phyloP scores from a whole-genome alignment of 768 basidiomycete species.

The Pleurotus sapidus region DNA sequence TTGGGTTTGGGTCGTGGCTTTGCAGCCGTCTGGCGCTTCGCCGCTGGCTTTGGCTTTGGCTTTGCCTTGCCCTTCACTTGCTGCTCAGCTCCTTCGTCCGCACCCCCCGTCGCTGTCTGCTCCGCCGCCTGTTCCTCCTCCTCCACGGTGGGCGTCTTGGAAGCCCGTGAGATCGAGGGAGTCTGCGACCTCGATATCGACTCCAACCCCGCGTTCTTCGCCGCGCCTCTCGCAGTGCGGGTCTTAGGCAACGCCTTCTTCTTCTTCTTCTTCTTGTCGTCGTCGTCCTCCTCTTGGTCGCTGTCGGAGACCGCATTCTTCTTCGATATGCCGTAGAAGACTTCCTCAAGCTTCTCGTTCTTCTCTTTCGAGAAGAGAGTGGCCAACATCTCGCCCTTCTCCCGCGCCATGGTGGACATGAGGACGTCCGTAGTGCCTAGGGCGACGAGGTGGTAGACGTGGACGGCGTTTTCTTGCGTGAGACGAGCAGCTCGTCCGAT shows the following conservation, averaged over 20 bases:
- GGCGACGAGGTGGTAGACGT: slow-evolving; percentile 7
- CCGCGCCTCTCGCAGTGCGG: not conserved
- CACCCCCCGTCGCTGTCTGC: no score
- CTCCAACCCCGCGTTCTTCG: no score
- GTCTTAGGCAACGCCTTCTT: not conserved
- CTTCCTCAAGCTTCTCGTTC: not conserved
- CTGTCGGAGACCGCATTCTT: not conserved
- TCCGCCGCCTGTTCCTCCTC: no score
- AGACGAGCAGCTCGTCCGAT: slow-evolving; percentile 4
- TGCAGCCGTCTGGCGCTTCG: no score
- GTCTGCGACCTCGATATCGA: no score
- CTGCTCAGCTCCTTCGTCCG: no score
- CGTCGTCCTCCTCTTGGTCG: not conserved
- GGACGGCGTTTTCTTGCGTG: slow-evolving; percentile 7
- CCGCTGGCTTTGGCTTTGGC: no score
- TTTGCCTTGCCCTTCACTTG: no score
- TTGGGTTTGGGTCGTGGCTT: no score
- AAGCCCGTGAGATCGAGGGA: no score
- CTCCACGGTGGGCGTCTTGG: no score
- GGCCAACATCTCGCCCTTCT: slow-evolving; percentile 4
- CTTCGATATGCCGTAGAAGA: not conserved
- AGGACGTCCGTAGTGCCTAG: slow-evolving; percentile 5
- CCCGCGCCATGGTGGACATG: not conserved
- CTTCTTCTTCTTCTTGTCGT: not conserved
- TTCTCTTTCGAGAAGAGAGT: not conserved